phyloP scores from a whole-genome alignment of 352 stramenopile species.

The Phytophthora litchii region DNA sequence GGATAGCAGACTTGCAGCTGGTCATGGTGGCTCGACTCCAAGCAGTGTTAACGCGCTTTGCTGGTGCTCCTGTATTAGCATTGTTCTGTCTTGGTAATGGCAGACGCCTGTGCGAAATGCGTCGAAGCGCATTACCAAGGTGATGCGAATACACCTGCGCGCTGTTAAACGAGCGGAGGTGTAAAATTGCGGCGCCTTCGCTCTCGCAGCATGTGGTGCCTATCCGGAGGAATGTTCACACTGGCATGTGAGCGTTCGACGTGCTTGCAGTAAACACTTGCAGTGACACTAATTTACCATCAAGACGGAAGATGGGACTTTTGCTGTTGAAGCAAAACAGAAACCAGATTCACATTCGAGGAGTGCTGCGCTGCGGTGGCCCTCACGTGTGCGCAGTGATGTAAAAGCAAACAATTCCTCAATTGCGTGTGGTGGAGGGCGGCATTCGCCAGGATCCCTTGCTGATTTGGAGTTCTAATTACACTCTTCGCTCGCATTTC shows the following conservation, averaged over 20 bases:
- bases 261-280: slow-evolving; percentile 3
- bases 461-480: too few species aligned
- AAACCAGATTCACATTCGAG: too few species aligned
- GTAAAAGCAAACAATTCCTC: slow-evolving; percentile 8
- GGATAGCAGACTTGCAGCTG: slow-evolving; percentile 27
- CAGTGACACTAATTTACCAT: slow-evolving; percentile 1
- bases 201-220: slow-evolving; percentile 6
- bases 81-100: slow-evolving; percentile 4
- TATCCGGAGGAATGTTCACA: slow-evolving; percentile 20
- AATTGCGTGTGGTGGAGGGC: neutral
- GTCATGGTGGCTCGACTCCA: neutral
- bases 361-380: neutral
- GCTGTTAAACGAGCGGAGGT: slow-evolving; percentile 7
- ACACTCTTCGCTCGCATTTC: slow-evolving; percentile 8
- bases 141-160: slow-evolving; percentile 4
- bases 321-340: neutral
- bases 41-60: neutral
- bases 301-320: neutral
- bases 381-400: neutral
- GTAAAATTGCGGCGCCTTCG: neutral
- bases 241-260: slow-evolving; percentile 11
- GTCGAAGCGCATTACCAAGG: slow-evolving; percentile 7
- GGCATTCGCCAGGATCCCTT: slow-evolving; percentile 8
- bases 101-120: slow-evolving; percentile 3
- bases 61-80: neutral